Percentiles rank a stretch among this genome's conserved stretches.
phyloP scores from a whole-genome alignment of 768 basidiomycete genomes.

The Auriscalpium orientale region DNA sequence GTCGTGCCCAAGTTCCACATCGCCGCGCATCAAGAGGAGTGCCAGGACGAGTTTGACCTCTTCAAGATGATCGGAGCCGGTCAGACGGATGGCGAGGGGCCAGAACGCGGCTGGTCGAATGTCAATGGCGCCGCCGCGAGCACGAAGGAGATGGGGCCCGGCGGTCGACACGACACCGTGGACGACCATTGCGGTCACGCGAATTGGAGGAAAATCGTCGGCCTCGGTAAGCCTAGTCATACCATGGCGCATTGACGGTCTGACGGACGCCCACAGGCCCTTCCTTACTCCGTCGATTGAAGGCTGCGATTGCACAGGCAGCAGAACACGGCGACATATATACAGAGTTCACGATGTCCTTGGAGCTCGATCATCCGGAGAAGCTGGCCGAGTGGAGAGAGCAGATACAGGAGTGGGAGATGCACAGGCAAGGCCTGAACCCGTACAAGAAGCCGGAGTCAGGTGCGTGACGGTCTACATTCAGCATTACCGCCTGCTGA shows the following conservation, averaged over 20 bases:
- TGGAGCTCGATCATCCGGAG: not conserved
- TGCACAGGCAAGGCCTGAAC: not conserved
- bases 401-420: not conserved
- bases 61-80: no score
- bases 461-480: not conserved
- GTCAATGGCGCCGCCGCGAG: constrained; percentile 22
- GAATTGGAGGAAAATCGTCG: constrained; percentile 24
- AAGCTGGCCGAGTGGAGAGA: not conserved
- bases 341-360: not conserved
- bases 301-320: not conserved
- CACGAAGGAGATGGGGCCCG: constrained; percentile 30
- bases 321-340: not conserved
- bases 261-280: not conserved
- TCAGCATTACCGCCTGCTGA: not conserved
- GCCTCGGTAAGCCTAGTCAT: not conserved
- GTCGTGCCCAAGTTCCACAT: no score
- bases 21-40: no score
- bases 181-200: constrained; percentile 19
- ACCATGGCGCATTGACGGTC: not conserved
- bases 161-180: constrained; percentile 18
- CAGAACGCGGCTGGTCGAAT: not conserved
- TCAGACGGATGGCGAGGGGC: not conserved
- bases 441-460: not conserved
- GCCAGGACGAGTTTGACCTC: no score
- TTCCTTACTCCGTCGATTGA: not conserved